phyloP scores from a whole-genome alignment of 2,329 filamentous ascomycete species.

The Apiospora sp. region DNA sequence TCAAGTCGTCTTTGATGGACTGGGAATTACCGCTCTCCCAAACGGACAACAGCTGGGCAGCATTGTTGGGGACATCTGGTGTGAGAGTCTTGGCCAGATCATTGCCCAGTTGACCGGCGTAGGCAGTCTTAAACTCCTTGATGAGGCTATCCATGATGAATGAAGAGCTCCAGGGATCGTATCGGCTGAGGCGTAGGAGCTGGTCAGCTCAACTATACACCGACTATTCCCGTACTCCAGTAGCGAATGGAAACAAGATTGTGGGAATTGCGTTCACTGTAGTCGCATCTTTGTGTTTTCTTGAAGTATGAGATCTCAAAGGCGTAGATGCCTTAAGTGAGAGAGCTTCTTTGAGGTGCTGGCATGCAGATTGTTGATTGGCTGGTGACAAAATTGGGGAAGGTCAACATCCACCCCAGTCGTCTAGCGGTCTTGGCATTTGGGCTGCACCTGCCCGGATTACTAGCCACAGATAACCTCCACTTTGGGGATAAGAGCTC shows the following conservation, averaged over 20 bases:
- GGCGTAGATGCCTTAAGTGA: conserved; percentile 25
- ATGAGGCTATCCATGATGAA: conserved; percentile 76
- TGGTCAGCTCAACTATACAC: background rate
- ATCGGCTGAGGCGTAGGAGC: background rate
- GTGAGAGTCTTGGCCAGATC: conserved; percentile 77
- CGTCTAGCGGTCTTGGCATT: conserved; percentile 7
- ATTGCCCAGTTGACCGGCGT: conserved; percentile 72
- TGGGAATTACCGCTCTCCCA: conserved; percentile 74
- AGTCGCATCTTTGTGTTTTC: conserved; percentile 1
- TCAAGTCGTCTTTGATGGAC: conserved; percentile 73
- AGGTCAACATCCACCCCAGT: background rate
- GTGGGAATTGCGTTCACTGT: background rate
- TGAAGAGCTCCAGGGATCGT: background rate
- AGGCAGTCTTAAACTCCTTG: conserved; percentile 74
- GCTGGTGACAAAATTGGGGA: conserved; percentile 10
- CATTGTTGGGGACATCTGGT: conserved; percentile 71
- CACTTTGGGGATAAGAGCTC: background rate
- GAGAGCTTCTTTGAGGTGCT: conserved; percentile 23
- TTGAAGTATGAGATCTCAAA: conserved; percentile 28
- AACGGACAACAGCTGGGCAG: conserved; percentile 73
- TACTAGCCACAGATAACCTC: background rate
- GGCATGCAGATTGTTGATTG: conserved; percentile 25
- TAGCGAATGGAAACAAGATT: background rate
- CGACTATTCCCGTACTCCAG: background rate
- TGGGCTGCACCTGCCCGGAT: background rate